These are phyloP conservation scores for Selenicereus undatus DNA, from an alignment of 148 eudicot genomes.

Conservation along the genomic window DNA sequence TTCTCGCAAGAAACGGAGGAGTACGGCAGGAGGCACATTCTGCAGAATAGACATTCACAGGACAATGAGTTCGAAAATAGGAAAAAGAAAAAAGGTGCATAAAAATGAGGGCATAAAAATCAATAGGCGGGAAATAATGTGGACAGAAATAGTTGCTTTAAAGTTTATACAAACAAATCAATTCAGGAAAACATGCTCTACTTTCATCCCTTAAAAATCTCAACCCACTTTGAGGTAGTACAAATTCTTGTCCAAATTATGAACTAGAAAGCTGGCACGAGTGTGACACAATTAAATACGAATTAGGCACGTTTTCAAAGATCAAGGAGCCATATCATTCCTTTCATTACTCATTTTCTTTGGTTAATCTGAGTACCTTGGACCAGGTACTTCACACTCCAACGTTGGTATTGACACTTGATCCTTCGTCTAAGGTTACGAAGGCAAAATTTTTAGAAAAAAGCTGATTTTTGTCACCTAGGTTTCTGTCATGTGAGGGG, in stretches of 20 bases:
- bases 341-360: background rate
- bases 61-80: background rate
- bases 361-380: background rate
- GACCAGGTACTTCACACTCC: background rate
- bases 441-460: no score
- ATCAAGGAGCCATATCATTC: background rate
- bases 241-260: background rate
- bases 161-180: background rate
- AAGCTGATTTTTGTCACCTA: no score
- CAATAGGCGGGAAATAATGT: background rate
- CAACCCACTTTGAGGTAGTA: background rate
- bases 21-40: constrained; percentile 83
- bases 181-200: no score
- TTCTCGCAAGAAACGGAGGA: constrained; percentile 70
- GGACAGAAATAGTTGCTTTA: background rate
- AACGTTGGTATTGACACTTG: no score
- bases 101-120: no score
- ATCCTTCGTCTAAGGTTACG: no score
- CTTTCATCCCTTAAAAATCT: background rate
- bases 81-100: background rate
- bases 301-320: background rate
- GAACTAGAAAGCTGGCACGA: background rate
- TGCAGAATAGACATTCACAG: constrained; percentile 21
- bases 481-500: no score
- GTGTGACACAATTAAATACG: background rate